These are phyloP conservation scores for Monosporozyma siamensis DNA, from an alignment of 805 yeast genomes.

Conservation along the genomic window DNA sequence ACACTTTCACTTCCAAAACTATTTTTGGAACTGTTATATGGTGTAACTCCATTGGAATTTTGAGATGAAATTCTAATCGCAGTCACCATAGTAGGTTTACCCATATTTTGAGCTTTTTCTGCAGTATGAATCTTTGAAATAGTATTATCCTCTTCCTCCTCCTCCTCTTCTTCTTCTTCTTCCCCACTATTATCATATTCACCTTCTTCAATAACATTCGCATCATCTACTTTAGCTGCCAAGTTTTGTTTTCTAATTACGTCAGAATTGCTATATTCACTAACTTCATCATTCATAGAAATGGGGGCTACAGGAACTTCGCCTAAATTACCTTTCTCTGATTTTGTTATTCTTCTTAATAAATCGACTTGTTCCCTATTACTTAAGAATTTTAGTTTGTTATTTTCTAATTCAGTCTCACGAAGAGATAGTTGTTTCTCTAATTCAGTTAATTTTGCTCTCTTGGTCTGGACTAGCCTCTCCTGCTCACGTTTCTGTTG, in stretches of 20 bases:
- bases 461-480: constrained; percentile 17
- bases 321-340: background rate
- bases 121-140: background rate
- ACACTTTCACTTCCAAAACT: background rate
- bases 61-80: background rate
- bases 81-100: constrained; percentile 3
- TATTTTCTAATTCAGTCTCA: constrained; percentile 28
- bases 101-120: constrained; percentile 2
- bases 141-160: background rate
- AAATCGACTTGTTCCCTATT: constrained; percentile 27
- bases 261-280: background rate
- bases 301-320: background rate
- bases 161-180: background rate
- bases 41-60: background rate
- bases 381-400: constrained; percentile 27
- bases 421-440: constrained; percentile 30
- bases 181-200: background rate
- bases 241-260: background rate
- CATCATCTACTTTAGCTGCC: background rate
- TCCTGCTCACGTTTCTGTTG: constrained; percentile 27
- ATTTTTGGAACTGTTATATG: background rate
- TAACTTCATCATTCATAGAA: background rate
- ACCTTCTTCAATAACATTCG: background rate
- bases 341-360: constrained; percentile 13
- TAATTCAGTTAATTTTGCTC: constrained; percentile 23